Conservation (phyloP, 2,329 filamentous ascomycete genomes). For the Apiospora rasikravindrae region DNA sequence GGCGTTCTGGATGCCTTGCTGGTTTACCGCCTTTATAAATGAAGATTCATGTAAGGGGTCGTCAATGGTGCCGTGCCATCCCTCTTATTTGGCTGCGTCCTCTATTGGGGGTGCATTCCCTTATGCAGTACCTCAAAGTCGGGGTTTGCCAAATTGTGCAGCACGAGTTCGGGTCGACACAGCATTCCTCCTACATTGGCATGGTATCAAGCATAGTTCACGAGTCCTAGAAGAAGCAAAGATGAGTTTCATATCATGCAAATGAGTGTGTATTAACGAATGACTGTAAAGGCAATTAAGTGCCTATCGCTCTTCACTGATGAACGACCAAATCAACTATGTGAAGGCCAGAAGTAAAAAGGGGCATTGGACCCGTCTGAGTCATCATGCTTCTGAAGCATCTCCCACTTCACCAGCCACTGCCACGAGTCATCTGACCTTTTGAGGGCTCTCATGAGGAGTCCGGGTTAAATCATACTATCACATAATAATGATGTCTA, state of each 20-base stretch:
- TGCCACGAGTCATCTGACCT: neutral
- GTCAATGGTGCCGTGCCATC: too few relatives aligned
- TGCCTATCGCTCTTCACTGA: neutral
- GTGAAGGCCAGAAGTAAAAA: conserved; percentile 14
- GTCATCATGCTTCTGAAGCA: neutral
- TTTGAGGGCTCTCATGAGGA: neutral
- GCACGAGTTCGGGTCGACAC: neutral
- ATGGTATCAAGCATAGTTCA: neutral
- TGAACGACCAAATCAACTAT: conserved; percentile 4
- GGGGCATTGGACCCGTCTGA: neutral
- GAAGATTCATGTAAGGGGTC: neutral
- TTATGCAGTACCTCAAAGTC: neutral
- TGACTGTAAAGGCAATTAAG: neutral
- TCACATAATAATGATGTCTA: neutral
- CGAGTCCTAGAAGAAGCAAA: neutral
- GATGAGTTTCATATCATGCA: neutral
- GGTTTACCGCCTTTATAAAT: neutral
- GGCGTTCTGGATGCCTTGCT: neutral
- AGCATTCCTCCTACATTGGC: neutral
- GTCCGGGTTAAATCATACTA: neutral
- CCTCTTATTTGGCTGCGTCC: neutral
- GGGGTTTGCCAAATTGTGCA: neutral
- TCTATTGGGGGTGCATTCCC: neutral
- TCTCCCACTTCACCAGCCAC: neutral
- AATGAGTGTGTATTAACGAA: conserved; percentile 36